These are phyloP conservation scores for Neofusicoccum parvum DNA, from an alignment of 2,329 filamentous ascomycete genomes.

Conservation along the genomic window DNA sequence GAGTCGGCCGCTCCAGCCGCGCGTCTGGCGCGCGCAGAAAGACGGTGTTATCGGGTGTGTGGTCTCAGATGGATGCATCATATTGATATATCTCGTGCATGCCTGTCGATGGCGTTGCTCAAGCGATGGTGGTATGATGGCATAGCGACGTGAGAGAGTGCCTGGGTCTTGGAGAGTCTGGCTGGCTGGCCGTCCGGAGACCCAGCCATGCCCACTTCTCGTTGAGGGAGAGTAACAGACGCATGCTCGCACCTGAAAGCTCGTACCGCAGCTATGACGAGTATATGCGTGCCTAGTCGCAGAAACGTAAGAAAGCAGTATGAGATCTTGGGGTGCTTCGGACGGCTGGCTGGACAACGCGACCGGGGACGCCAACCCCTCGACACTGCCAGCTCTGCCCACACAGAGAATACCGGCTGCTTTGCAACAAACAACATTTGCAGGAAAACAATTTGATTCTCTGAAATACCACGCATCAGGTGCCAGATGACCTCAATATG, in stretches of 20 bases:
- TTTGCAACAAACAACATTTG: not conserved
- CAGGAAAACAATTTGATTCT: too few relatives aligned
- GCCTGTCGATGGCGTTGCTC: not conserved
- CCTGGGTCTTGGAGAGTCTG: not conserved
- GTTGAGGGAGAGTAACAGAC: not conserved
- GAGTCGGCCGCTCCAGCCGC: not conserved
- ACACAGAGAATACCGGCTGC: not conserved
- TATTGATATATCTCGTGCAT: not conserved
- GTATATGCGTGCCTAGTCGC: too few relatives aligned
- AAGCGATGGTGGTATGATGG: not conserved
- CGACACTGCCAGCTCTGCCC: not conserved
- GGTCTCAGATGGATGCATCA: conserved; percentile 10
- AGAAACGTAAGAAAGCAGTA: too few relatives aligned
- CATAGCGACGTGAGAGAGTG: not conserved
- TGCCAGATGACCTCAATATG: too few relatives aligned
- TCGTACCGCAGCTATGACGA: too few relatives aligned
- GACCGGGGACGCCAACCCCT: not conserved
- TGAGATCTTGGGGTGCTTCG: too few relatives aligned
- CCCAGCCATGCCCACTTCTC: not conserved
- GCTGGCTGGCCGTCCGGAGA: not conserved
- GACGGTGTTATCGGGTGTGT: not conserved
- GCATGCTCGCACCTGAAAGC: not conserved
- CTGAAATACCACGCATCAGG: too few relatives aligned
- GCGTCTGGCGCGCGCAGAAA: not conserved
- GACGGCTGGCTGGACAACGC: not conserved